Conservation (phyloP, 2,329 filamentous ascomycete species). For the Colletotrichum siamense region DNA sequence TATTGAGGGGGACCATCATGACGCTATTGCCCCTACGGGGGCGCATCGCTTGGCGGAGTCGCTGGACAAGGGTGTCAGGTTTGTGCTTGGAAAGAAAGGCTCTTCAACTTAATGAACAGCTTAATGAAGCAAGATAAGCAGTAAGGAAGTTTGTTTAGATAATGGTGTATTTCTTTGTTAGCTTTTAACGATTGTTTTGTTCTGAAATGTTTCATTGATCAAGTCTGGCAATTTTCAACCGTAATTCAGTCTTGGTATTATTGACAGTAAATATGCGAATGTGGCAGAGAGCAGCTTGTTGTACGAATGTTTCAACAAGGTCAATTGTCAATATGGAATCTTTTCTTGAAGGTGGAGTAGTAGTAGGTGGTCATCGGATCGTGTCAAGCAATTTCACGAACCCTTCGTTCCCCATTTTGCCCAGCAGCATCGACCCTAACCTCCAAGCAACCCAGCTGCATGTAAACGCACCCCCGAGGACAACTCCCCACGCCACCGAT, state of each 20-base stretch:
- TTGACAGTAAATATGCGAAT: fast-evolving
- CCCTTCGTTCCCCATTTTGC: background rate
- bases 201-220: background rate
- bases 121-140: background rate
- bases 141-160: background rate
- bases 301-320: fast-evolving
- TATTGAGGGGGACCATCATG: background rate
- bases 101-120: background rate
- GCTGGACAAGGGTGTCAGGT: background rate
- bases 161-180: background rate
- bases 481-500: background rate
- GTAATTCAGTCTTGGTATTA: too few relatives aligned
- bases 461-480: background rate
- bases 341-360: too few relatives aligned
- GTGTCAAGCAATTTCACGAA: too few relatives aligned
- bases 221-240: background rate
- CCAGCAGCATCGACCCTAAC: background rate
- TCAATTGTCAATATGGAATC: too few relatives aligned
- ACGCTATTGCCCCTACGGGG: background rate
- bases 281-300: too few relatives aligned
- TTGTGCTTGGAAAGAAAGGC: background rate
- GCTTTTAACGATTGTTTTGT: background rate
- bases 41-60: background rate
- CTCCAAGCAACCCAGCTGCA: background rate
- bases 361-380: too few relatives aligned